Base-by-base conservation (phyloP, 108 stramenopile species). In the Cyclotella sp. region DNA sequence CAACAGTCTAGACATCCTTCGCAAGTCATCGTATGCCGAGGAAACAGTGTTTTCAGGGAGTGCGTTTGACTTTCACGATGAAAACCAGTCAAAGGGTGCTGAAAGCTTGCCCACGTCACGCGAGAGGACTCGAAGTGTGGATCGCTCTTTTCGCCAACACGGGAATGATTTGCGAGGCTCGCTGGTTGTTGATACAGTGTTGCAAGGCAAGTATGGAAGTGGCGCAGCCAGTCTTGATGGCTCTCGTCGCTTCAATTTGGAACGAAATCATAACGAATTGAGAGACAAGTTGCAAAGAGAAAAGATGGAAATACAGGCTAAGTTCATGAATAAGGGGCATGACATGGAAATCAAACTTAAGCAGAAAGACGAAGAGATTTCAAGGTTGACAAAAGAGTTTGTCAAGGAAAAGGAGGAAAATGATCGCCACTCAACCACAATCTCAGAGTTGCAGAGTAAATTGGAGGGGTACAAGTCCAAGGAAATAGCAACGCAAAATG, bases 1-100 rank as follows among this genome's bases (percentile, higher is more conserved):
- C 57, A 67, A 67, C 43, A 75, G 75, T 16, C 54, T 75, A 8
- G 75, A 65, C 19, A 24, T 75, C 18, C 27, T 75, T 28, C 55
- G 66, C 57, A 47, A 64, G 26, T 41, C 41, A 18, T 41, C 63
- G 9, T 59, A 43, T 14, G 54, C 28, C 19, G 63, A 75, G 16
- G 42, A 27, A 14, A 10, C 59, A 26, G 52, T 65, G 6, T 65
- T 63, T 63, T 58, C 41, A 24, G 42, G 42, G 16, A 58, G 60
- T 27, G 47, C 29, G 19, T 61, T 61, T 53, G 51, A 58, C 24
- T 52, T 43, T 13, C 34, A 70, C 5, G 42, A 54, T 7, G 69
- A 41, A 13, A 58, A 70, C 43, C 41, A 70, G 24, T 43, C 69
- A 15, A 70, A 28, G 55, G 26, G 40, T 1, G 51, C 55, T 30